These are phyloP conservation scores for Hibiscus mutabilis DNA, from an alignment of 345 rosid species.

Conservation along the genomic window DNA sequence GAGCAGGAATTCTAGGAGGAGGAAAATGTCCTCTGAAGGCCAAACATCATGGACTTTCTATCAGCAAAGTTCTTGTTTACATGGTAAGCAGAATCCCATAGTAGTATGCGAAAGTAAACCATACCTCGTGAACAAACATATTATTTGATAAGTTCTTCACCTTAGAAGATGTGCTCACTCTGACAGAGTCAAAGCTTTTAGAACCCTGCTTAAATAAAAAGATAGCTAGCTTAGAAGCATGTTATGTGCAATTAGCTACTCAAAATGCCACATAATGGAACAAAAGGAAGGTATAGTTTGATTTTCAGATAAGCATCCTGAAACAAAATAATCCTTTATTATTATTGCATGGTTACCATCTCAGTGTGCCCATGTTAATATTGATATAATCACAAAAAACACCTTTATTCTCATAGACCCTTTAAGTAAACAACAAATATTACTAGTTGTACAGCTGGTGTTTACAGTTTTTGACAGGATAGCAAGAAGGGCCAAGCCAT, in stretches of 20 bases:
- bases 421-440: not conserved
- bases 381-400: not conserved
- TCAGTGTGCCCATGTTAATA: not conserved
- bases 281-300: no score
- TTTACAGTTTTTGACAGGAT: not conserved
- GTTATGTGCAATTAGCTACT: not conserved
- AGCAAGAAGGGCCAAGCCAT: not conserved
- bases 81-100: not conserved
- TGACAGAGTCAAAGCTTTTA: not conserved
- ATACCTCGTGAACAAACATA: not conserved
- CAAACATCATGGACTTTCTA: not conserved
- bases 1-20: not conserved
- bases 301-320: no score
- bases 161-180: not conserved
- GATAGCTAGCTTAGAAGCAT: constrained; percentile 3
- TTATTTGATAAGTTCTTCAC: not conserved
- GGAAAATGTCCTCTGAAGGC: not conserved
- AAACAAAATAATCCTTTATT: no score
- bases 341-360: not conserved
- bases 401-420: not conserved
- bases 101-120: not conserved
- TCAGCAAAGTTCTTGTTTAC: constrained; percentile 12
- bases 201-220: constrained; percentile 29
- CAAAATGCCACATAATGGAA: no score
- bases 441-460: not conserved